A percentile compares a stretch with the other conserved stretches of the same genome.
Conservation (phyloP, 805 yeast genomes). For the Isabelozyma gotoi region DNA sequence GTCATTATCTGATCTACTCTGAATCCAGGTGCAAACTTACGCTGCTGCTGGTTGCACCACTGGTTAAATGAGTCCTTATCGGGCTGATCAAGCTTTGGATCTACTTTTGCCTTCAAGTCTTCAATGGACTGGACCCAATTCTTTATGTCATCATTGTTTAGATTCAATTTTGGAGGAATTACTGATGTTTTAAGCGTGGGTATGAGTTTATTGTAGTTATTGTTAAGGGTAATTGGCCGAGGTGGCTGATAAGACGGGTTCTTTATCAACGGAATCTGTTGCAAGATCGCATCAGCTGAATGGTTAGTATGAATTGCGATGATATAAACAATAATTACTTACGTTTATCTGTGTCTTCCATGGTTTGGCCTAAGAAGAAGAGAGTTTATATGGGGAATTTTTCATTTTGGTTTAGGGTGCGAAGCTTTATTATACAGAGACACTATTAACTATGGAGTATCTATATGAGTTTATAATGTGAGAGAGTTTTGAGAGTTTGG, state of each 20-base stretch:
- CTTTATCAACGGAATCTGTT: conserved; percentile 55
- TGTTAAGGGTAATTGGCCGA: conserved; percentile 52
- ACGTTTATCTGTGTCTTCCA: conserved; percentile 24
- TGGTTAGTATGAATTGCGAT: conserved; percentile 7
- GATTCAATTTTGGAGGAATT: conserved; percentile 36
- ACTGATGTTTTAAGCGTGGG: conserved; percentile 32
- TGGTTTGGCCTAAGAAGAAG: conserved; percentile 1
- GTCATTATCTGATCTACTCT: conserved; percentile 30
- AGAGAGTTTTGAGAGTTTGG: no score
- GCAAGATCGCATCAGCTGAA: conserved; percentile 46
- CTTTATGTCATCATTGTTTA: conserved; percentile 22
- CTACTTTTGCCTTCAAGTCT: conserved; percentile 8
- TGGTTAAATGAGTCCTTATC: conserved; percentile 16
- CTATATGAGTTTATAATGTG: no score
- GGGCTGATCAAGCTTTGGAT: conserved; percentile 7
- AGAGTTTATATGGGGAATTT: neutral
- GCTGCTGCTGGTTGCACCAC: conserved; percentile 32
- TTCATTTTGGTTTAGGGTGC: no score
- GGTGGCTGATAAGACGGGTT: conserved; percentile 56
- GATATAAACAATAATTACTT: conserved; percentile 7
- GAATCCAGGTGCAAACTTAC: conserved; percentile 42
- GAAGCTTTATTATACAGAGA: neutral
- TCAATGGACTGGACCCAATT: conserved; percentile 27
- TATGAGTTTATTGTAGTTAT: conserved; percentile 42
- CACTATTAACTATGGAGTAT: neutral